Percentiles rank a stretch among this genome's conserved stretches.
phyloP scores from a whole-genome alignment of 2,329 filamentous ascomycete genomes.

The Xylaria sp. region DNA sequence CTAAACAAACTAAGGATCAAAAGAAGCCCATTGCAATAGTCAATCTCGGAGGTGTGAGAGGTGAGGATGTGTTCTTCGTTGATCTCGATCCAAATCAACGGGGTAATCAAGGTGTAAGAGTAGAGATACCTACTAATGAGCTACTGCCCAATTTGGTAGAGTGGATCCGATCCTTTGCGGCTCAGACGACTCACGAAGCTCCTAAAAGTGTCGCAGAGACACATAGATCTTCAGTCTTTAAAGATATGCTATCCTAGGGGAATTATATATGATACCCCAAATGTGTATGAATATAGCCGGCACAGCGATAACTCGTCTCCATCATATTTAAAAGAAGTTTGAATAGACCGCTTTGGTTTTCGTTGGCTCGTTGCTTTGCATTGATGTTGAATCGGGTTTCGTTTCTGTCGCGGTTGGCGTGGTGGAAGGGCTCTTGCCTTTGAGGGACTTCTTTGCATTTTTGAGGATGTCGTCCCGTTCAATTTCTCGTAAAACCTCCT shows the following conservation, averaged over 20 bases:
- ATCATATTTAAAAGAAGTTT: constrained; percentile 61
- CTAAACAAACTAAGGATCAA: constrained; percentile 82
- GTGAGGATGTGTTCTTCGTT: constrained; percentile 78
- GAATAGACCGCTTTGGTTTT: constrained; percentile 52
- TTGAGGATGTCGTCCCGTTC: constrained; percentile 70
- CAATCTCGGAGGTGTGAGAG: constrained; percentile 86
- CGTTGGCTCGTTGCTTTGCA: constrained; percentile 38
- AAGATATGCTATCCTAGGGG: constrained; percentile 68
- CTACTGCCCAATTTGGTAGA: constrained; percentile 68
- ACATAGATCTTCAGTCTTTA: constrained; percentile 59
- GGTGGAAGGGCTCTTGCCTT: constrained; percentile 50
- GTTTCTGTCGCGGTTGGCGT: constrained; percentile 43
- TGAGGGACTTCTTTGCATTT: constrained; percentile 58
- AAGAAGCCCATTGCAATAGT: constrained; percentile 88
- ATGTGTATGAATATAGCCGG: constrained; percentile 34
- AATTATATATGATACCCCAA: not conserved
- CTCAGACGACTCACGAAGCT: constrained; percentile 32
- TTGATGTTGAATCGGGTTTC: constrained; percentile 40
- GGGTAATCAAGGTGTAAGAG: constrained; percentile 65
- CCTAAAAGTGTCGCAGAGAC: constrained; percentile 43
- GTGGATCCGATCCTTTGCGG: constrained; percentile 54
- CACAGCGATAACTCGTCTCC: constrained; percentile 22
- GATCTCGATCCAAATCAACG: constrained; percentile 63
- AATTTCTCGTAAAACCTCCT: constrained; percentile 77
- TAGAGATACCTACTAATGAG: constrained; percentile 68